Percentiles rank a stretch among this genome's conserved stretches.
phyloP scores from a whole-genome alignment of 768 basidiomycete genomes.

The Phylloporus arenicola region DNA sequence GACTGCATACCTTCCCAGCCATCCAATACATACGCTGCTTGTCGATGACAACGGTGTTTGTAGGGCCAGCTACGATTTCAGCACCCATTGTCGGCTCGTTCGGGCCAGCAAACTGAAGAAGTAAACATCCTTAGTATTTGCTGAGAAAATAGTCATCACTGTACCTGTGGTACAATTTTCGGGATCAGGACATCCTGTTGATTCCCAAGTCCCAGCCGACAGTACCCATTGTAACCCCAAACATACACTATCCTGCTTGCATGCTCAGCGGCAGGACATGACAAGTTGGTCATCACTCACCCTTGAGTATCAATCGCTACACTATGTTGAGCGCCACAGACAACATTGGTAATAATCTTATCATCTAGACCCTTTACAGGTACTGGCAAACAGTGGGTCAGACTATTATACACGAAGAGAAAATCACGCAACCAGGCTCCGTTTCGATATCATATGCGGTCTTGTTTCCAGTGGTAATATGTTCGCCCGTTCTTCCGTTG shows the following conservation, averaged over 20 bases:
- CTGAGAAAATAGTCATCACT: conserved; percentile 2
- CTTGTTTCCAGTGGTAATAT: conserved; percentile 82
- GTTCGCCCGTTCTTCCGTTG: conserved; percentile 89
- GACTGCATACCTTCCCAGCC: conserved; percentile 61
- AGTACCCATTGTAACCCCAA: conserved; percentile 91
- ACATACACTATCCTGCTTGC: conserved; percentile 61
- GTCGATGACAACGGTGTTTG: conserved; percentile 81
- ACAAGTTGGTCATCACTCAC: conserved; percentile 31
- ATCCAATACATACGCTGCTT: conserved; percentile 83
- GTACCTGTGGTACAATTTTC: conserved; percentile 74
- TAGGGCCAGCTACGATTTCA: conserved; percentile 70
- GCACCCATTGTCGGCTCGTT: conserved; percentile 58
- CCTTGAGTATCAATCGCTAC: conserved; percentile 76
- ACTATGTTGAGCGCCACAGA: conserved; percentile 84
- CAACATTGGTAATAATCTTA: conserved; percentile 74
- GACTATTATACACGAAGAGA: not conserved
- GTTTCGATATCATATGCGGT: conserved; percentile 74
- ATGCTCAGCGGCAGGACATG: conserved; percentile 6
- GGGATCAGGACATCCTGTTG: conserved; percentile 80
- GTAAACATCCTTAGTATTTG: not conserved
- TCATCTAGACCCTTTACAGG: conserved; percentile 72
- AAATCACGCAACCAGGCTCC: conserved; percentile 50
- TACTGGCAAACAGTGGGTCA: conserved; percentile 37
- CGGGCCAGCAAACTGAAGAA: conserved; percentile 65
- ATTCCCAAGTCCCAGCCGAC: conserved; percentile 82